Evolutionary conservation across 352 stramenopile species (phyloP).

Genomic region (Pythium pyrilobum): DNA sequence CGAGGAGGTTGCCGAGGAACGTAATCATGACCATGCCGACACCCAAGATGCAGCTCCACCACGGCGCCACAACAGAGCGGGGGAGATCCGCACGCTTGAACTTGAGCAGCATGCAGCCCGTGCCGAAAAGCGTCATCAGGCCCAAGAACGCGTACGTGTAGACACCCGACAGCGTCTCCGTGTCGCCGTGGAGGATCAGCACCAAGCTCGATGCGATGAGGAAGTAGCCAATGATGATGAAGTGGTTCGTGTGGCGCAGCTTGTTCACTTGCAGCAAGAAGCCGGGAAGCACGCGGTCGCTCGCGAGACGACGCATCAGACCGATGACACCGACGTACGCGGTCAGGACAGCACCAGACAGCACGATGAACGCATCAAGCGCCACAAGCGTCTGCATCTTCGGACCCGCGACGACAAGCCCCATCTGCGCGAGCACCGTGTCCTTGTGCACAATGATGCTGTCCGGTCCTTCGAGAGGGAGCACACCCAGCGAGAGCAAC

Average conservation of each 20-base stretch:
- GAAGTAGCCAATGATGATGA: conserved; percentile 91
- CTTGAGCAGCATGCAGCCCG: conserved; percentile 93
- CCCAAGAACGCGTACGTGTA: conserved; percentile 95
- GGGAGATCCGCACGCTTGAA: conserved; percentile 91
- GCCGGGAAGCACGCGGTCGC: conserved; percentile 81
- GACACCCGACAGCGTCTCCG: conserved; percentile 89
- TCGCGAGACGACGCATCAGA: conserved; percentile 88
- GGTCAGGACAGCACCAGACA: conserved; percentile 91
- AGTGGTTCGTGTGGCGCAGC: conserved; percentile 87
- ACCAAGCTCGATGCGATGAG: conserved; percentile 85
- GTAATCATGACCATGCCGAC: conserved; percentile 78
- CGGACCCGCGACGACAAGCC: conserved; percentile 67
- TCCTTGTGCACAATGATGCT: conserved; percentile 83
- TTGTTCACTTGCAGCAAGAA: conserved; percentile 82
- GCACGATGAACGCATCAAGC: conserved; percentile 92
- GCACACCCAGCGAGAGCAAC: conserved; percentile 85
- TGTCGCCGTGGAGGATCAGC: conserved; percentile 88
- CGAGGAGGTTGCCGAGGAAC: conserved; percentile 82
- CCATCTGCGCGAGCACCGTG: conserved; percentile 90
- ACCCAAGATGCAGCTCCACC: conserved; percentile 82
- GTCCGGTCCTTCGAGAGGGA: conserved; percentile 70
- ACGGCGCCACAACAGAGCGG: conserved; percentile 81
- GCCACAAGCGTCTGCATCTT: conserved; percentile 76
- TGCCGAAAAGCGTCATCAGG: conserved; percentile 93
- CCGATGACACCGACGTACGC: conserved; percentile 92